Conservation (phyloP, 2,329 filamentous ascomycete genomes). For the Chalara sp. region DNA sequence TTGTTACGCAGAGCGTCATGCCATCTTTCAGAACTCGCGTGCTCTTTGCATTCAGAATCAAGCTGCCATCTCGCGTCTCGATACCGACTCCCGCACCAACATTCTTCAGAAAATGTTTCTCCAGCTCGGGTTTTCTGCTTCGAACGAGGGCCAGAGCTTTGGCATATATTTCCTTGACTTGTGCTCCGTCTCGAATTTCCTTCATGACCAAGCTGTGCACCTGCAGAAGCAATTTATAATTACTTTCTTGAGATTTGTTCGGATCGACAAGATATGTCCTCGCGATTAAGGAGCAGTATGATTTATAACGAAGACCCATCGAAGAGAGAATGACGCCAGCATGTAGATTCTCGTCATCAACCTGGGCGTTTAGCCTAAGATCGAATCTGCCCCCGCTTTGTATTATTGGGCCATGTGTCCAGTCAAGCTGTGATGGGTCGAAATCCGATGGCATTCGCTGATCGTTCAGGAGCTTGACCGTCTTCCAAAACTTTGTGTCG, state of each 20-base stretch:
- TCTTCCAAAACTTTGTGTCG: slow-evolving; percentile 89
- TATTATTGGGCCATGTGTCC: slow-evolving; percentile 83
- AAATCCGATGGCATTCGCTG: slow-evolving; percentile 80
- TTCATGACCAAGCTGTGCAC: slow-evolving; percentile 89
- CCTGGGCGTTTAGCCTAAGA: slow-evolving; percentile 69
- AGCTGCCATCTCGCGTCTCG: slow-evolving; percentile 77
- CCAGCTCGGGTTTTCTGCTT: slow-evolving; percentile 88
- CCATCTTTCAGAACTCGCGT: slow-evolving; percentile 79
- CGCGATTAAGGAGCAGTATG: slow-evolving; percentile 86
- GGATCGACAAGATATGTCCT: slow-evolving; percentile 96
- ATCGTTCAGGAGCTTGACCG: slow-evolving; percentile 59
- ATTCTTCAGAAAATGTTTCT: slow-evolving; percentile 90
- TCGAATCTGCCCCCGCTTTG: slow-evolving; percentile 97
- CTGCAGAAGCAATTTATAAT: slow-evolving; percentile 80
- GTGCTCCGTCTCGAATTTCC: slow-evolving; percentile 78
- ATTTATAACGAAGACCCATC: slow-evolving; percentile 90
- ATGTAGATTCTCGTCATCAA: slow-evolving; percentile 77
- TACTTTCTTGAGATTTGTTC: slow-evolving; percentile 89
- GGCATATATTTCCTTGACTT: slow-evolving; percentile 83
- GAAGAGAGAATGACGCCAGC: slow-evolving; percentile 90
- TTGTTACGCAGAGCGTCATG: slow-evolving; percentile 91
- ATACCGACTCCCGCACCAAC: slow-evolving; percentile 90
- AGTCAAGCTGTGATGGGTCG: slow-evolving; percentile 83
- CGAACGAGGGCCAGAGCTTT: slow-evolving; percentile 78
- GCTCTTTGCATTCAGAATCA: slow-evolving; percentile 85